Evolutionary conservation across 2,329 filamentous ascomycete species (phyloP).

Genomic region (Fonsecaea multimorphosa): DNA sequence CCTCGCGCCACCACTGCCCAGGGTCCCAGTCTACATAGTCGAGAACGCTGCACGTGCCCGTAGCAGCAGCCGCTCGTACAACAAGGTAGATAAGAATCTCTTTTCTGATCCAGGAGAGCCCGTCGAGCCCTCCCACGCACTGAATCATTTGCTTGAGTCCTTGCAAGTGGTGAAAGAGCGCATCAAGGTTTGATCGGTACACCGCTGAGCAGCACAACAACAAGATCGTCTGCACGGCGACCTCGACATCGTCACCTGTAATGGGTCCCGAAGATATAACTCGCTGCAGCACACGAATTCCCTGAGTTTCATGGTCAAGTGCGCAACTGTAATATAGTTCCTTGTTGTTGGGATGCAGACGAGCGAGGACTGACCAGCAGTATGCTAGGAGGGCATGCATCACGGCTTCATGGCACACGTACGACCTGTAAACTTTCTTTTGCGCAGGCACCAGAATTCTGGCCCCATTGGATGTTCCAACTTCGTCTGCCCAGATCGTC

Average conservation of each 20-base stretch:
- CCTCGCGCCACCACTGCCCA: not conserved
- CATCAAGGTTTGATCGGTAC: not conserved
- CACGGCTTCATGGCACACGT: constrained; percentile 2
- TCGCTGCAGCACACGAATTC: not conserved
- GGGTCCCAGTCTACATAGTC: constrained; percentile 14
- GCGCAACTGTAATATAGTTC: not conserved
- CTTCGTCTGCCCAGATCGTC: constrained; percentile 7
- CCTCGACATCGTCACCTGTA: not conserved
- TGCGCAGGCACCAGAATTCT: not conserved
- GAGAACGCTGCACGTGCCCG: constrained; percentile 9
- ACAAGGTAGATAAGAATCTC: constrained; percentile 2
- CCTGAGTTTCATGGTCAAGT: constrained; percentile 8
- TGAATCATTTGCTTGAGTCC: constrained; percentile 2
- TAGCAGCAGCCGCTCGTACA: constrained; percentile 5
- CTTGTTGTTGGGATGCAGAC: constrained; percentile 6
- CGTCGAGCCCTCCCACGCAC: constrained; percentile 4
- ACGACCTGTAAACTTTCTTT: not conserved
- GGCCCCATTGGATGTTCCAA: not conserved
- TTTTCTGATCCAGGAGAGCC: constrained; percentile 9
- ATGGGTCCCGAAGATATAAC: not conserved
- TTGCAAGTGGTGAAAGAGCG: constrained; percentile 1
- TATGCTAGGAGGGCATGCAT: constrained; percentile 9
- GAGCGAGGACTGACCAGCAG: constrained; percentile 16
- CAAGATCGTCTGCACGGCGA: not conserved
- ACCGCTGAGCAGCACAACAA: not conserved